Conservation (phyloP, 352 stramenopile genomes). For the Phytophthora sansomeana region DNA sequence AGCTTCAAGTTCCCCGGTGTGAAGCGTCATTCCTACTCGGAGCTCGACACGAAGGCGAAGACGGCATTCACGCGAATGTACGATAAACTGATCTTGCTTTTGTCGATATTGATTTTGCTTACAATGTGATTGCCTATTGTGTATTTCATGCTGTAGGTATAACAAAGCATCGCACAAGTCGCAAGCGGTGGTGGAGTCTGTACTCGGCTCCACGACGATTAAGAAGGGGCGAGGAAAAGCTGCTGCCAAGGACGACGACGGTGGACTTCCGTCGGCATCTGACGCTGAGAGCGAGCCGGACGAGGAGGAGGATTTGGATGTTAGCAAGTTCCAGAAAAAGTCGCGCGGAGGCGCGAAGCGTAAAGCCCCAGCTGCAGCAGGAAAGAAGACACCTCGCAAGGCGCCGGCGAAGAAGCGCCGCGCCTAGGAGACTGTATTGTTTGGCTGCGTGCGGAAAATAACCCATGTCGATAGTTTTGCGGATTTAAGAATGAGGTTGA, state of each 20-base stretch:
- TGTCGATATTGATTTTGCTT: not conserved
- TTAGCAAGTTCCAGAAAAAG: constrained; percentile 90
- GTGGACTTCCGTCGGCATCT: constrained; percentile 58
- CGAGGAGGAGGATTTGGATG: constrained; percentile 66
- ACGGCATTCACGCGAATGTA: constrained; percentile 93
- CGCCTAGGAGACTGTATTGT: too few relatives aligned
- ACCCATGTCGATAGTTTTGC: too few relatives aligned
- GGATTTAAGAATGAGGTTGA: too few relatives aligned
- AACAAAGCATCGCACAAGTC: constrained; percentile 94
- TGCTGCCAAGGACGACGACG: constrained; percentile 51
- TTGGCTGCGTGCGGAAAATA: too few relatives aligned
- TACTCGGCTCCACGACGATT: constrained; percentile 70
- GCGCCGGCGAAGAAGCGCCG: constrained; percentile 66
- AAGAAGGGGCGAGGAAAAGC: constrained; percentile 79
- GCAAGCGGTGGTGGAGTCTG: constrained; percentile 93
- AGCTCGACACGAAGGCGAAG: constrained; percentile 92
- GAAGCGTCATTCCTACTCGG: constrained; percentile 75
- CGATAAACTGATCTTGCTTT: constrained; percentile 16
- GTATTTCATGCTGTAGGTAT: constrained; percentile 70
- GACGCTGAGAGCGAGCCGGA: constrained; percentile 80
- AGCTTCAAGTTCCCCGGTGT: constrained; percentile 85
- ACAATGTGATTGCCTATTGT: too few relatives aligned
- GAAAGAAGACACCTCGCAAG: constrained; percentile 63
- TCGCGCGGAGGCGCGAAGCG: constrained; percentile 56
- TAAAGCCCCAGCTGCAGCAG: constrained; percentile 48